These are phyloP conservation scores for Talaromyces wortmannii DNA, from an alignment of 495 filamentous ascomycete genomes.

Conservation along the genomic window DNA sequence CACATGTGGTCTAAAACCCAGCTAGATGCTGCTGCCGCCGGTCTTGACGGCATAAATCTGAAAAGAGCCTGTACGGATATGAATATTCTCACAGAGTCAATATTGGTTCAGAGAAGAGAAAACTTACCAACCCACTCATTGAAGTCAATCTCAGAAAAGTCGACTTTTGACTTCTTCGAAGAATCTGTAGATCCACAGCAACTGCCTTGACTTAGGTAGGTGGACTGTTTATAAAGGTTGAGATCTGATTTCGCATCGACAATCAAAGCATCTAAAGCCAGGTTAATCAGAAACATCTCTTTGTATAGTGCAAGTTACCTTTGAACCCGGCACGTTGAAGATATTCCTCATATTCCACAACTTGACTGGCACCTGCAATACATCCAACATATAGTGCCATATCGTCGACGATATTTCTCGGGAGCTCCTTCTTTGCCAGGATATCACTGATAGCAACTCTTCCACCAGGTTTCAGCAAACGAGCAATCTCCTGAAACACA, in stretches of 20 bases:
- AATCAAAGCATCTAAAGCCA: conserved; percentile 39
- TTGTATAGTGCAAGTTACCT: conserved; percentile 23
- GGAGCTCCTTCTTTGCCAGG: conserved; percentile 44
- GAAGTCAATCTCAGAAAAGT: conserved; percentile 6
- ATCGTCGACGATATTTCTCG: conserved; percentile 37
- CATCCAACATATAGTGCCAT: conserved; percentile 54
- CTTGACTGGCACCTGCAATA: conserved; percentile 49
- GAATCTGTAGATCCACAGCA: background rate
- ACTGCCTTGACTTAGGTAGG: conserved; percentile 2
- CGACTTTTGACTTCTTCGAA: conserved; percentile 1
- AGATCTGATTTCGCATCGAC: conserved; percentile 47
- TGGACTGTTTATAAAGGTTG: conserved; percentile 45
- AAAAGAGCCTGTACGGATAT: background rate
- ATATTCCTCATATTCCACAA: conserved; percentile 49
- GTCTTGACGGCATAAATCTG: conserved; percentile 1
- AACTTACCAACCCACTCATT: conserved; percentile 19
- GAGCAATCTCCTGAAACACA: conserved; percentile 55
- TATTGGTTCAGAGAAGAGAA: background rate
- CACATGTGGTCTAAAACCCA: background rate
- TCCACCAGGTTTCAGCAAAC: conserved; percentile 54
- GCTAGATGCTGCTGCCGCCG: background rate
- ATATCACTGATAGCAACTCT: conserved; percentile 62
- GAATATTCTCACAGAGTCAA: background rate
- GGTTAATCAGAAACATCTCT: background rate
- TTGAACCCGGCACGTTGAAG: conserved; percentile 47